Evolutionary conservation across 352 stramenopile species (phyloP).

Genomic region (Globisporangium iwayamae): DNA sequence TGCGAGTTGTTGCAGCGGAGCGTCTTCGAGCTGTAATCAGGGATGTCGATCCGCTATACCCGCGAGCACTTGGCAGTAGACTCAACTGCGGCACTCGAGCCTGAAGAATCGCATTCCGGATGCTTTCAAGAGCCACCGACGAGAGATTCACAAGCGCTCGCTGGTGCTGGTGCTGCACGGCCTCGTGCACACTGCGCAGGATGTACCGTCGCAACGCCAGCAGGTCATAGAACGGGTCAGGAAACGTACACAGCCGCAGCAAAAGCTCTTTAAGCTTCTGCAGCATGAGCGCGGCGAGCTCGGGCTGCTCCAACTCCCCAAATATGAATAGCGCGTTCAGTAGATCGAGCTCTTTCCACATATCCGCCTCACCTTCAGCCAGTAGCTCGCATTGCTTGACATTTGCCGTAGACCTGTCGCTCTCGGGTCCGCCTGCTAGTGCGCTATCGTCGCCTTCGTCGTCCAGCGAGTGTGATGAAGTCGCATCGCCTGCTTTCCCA

Average conservation of each 20-base stretch:
- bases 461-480: slow-evolving; percentile 12
- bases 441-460: slow-evolving; percentile 21
- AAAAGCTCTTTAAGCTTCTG: slow-evolving; percentile 49
- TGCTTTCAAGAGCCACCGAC: slow-evolving; percentile 7
- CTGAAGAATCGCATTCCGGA: slow-evolving; percentile 1
- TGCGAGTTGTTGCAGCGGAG: not conserved
- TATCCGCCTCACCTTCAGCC: slow-evolving; percentile 8
- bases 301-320: slow-evolving; percentile 38
- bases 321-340: slow-evolving; percentile 51
- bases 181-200: slow-evolving; percentile 55
- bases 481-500: slow-evolving; percentile 15
- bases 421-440: not conserved
- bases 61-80: not conserved
- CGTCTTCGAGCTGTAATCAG: not conserved
- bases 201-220: slow-evolving; percentile 52
- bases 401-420: slow-evolving; percentile 12
- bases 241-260: slow-evolving; percentile 31
- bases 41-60: no score
- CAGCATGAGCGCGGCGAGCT: slow-evolving; percentile 39
- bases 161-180: slow-evolving; percentile 49
- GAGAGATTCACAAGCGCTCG: slow-evolving; percentile 15
- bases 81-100: not conserved
- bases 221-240: slow-evolving; percentile 55
- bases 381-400: not conserved
- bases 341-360: slow-evolving; percentile 32